Base-by-base conservation (phyloP, 2,329 filamentous ascomycete genomes). In the Colletotrichum theobromicola region DNA sequence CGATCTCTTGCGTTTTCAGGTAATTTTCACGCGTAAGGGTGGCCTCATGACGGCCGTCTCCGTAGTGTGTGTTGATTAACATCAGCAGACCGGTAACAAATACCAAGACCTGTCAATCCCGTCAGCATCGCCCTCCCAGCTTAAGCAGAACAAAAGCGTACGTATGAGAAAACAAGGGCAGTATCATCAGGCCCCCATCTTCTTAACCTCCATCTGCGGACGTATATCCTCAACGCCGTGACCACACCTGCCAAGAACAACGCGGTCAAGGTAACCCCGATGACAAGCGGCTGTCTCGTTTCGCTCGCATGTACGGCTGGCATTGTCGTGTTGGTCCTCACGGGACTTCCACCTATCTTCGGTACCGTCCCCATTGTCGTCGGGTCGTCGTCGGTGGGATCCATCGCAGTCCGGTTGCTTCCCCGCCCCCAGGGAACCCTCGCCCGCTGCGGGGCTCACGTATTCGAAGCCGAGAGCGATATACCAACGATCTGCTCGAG, bases 161-260 rank as follows among this genome's bases (percentile, higher is more conserved):
- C 73, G 9, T 63, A 65, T 37, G 73, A 72, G n/a, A 53, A 64
- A 4, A 55, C 35, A 4, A 64, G 64, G 4, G 50, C 70, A 7
- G 57, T 64, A 8, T 75, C 73, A 26, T 75, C 73, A 46, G 57
- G 53, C 9, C 63, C 70, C 73, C 73, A 75, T 30, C 28, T 67
- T 8, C 65, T 55, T n/a, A 75, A 28, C 26, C 58, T 30, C 2
- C 30, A 53, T 8, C 21, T 34, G 34, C 73, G 73, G 12, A 73
- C 73, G 30, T 75, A 60, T 4, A 73, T 28, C 16, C 73, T 75
- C 7, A 75, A 34, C 2, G 18, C 35, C 13, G 64, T 35, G 24
- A 55, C 63, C 4, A 46, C 8, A 6, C 70, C 69, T 6, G 73
- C 50, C 15, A 74, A 13, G 2, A 62, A 9, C 1, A 74, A 21